Base-by-base conservation (phyloP, 495 filamentous ascomycete genomes). In the Beverwykella pulmonaria region DNA sequence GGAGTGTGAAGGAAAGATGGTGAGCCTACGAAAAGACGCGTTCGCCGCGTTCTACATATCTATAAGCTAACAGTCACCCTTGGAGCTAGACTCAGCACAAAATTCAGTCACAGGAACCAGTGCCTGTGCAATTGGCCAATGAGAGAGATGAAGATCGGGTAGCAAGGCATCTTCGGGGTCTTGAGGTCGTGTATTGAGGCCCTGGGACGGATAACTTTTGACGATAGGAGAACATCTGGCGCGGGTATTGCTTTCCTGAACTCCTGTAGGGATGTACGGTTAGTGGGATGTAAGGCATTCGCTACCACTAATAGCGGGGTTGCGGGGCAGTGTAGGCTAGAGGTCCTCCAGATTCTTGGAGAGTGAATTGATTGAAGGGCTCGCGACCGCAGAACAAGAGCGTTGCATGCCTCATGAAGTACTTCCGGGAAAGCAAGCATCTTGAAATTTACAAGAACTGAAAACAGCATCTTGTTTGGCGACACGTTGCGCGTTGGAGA, bases 171-270 rank as follows among this genome's bases (percentile, higher is more conserved):
- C 48, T 4, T 56, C 30, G 19, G 22, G 44, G 53, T 52, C 53
- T 41, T 58, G 46, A 58, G 54, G 32, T 58, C 46, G 26, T 58
- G 52, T 65, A 53, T 53, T 57, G 61, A 65, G 53, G 58, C 61
- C 49, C 8, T 6, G 6, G 17, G 27, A 22, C 53, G 61, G 61
- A 65, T 58, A 65, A 54, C 20, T 57, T 57, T 65, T 65, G 61
- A 59, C 61, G 61, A 48, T 9, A 34, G 23, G 12, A 25, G 14
- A 1, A n/a, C 0, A 14, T 14, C 4, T 50, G 19, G 41, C 27
- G 53, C 61, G 61, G 61, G 46, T 49, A 65, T 65, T 50, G 61
- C 61, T 65, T 49, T 65, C 61, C 61, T 58, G 61, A 41, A 22
- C 2, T 58, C 26, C 17, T 9, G 23, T 19, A 54, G 52, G 27